Evolutionary conservation across 768 basidiomycete species (phyloP), one percentile per base, ranked within the genome.

Genomic region (Rhodosporidiobolus sp.): DNA sequence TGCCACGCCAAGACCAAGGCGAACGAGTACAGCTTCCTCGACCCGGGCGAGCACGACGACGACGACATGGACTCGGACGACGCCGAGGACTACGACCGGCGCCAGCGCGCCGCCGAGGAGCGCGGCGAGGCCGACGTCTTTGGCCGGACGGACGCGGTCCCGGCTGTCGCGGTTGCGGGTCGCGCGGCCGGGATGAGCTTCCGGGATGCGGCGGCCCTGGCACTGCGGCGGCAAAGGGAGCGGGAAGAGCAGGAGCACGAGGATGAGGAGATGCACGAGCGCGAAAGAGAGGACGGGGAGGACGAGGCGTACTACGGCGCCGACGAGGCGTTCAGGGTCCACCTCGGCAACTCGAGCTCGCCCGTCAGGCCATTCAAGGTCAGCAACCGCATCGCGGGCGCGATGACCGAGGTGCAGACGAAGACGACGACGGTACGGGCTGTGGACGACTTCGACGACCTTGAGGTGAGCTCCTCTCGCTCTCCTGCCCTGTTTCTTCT

Each of bases 381-480:
- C 35, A 74, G 69, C 48, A 65, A 63, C 62, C 57, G 58, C 0
- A 64, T 60, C 35, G 35, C 28, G 17, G 35, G 32, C 1, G 30
- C 59, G 20, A 35, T 43, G 0, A 30, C n/a, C 2, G 34, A 35
- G 12, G 22, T 10, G 2, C 38, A 24, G 30, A 14, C 17, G 11
- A 7, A 43, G 38, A 43, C 38, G 38, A 43, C 38, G 38, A 14
- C 14, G 8, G 38, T 43, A 7, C 8, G 8, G 30, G 50, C n/a
- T 6, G 28, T 56, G 35, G 70, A 73, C 28, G 63, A 65, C 20
- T 67, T 22, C 30, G 57, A 48, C 7, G 48, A 65, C 2, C 38
- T 73, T 20, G 72, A 73, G 24, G 72, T 73, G 48, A 58, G 58
- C 38, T 48, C 16, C 9, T 9, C 20, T 24, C 14, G 28, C 43